Evolutionary conservation across 2,329 filamentous ascomycete genomes (phyloP).

Genomic region (Trichoderma harzianum): DNA sequence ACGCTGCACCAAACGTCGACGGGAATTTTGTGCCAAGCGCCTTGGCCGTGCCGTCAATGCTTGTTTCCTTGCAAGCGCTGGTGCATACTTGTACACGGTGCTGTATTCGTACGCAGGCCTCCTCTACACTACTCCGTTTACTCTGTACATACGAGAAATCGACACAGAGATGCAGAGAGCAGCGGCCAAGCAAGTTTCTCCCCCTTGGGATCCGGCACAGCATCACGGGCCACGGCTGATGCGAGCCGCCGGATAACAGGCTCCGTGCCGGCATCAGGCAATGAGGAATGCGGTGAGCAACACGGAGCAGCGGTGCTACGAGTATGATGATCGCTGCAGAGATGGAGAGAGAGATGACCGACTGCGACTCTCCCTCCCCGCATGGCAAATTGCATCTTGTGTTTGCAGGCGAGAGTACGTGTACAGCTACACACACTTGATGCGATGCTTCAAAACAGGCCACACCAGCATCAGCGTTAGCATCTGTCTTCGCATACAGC

Average conservation of each 20-base stretch:
- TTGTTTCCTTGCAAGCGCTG: not conserved
- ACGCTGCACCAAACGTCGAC: not conserved
- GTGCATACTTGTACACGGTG: not conserved
- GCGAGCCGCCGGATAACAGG: not conserved
- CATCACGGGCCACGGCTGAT: slow-evolving; percentile 3
- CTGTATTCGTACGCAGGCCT: not conserved
- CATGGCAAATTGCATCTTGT: not conserved
- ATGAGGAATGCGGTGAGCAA: slow-evolving; percentile 11
- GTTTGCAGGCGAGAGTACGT: not conserved
- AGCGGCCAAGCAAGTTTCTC: not conserved
- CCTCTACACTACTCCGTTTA: not conserved
- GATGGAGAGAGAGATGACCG: not conserved
- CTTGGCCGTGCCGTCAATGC: not conserved
- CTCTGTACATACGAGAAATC: not conserved
- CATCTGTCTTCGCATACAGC: not conserved
- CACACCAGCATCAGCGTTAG: not conserved
- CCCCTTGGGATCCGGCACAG: not conserved
- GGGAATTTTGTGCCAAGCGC: not conserved
- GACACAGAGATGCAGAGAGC: not conserved
- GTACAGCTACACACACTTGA: not conserved
- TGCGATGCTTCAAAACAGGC: not conserved
- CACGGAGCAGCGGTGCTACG: not conserved
- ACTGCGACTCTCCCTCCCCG: not conserved
- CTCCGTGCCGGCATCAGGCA: slow-evolving; percentile 1
- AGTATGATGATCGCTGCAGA: not conserved